A percentile compares a stretch with the other conserved stretches of the same genome.
phyloP scores from a whole-genome alignment of 2,329 filamentous ascomycete genomes.

The Periconia macrospinosa region DNA sequence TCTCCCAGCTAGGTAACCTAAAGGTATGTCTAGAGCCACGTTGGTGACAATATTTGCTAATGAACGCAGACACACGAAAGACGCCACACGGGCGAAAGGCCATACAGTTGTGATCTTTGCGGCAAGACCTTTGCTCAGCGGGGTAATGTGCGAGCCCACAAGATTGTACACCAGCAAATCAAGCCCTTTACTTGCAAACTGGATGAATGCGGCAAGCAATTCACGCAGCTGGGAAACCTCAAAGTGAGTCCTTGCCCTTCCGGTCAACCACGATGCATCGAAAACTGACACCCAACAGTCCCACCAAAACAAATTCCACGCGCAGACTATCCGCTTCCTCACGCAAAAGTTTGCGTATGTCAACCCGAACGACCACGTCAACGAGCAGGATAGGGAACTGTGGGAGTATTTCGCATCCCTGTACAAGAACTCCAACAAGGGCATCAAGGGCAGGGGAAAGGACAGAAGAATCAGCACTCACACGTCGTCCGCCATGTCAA shows the following conservation, averaged over 20 bases:
- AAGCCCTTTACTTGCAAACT: constrained; percentile 82
- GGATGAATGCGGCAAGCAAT: constrained; percentile 82
- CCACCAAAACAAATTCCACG: constrained; percentile 94
- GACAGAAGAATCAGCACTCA: constrained; percentile 65
- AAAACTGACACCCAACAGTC: constrained; percentile 55
- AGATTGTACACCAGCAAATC: constrained; percentile 74
- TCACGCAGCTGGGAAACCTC: constrained; percentile 88
- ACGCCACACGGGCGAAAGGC: constrained; percentile 83
- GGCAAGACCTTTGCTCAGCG: constrained; percentile 82
- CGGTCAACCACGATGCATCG: neutral
- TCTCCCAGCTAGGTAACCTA: constrained; percentile 88
- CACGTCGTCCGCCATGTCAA: constrained; percentile 27
- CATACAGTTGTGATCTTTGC: constrained; percentile 78
- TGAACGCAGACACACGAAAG: constrained; percentile 73
- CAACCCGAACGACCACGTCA: constrained; percentile 64
- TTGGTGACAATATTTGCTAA: constrained; percentile 12
- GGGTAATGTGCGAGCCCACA: constrained; percentile 82
- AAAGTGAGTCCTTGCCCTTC: constrained; percentile 60
- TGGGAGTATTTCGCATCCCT: constrained; percentile 82
- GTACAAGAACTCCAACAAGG: constrained; percentile 99
- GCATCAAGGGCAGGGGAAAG: constrained; percentile 93
- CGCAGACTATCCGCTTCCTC: constrained; percentile 68
- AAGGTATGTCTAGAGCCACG: constrained; percentile 60
- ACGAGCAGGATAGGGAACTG: constrained; percentile 71
- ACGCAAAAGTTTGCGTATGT: constrained; percentile 70